These are phyloP conservation scores for Rhizopogon salebrosus DNA, from an alignment of 768 basidiomycete species.

Conservation along the genomic window DNA sequence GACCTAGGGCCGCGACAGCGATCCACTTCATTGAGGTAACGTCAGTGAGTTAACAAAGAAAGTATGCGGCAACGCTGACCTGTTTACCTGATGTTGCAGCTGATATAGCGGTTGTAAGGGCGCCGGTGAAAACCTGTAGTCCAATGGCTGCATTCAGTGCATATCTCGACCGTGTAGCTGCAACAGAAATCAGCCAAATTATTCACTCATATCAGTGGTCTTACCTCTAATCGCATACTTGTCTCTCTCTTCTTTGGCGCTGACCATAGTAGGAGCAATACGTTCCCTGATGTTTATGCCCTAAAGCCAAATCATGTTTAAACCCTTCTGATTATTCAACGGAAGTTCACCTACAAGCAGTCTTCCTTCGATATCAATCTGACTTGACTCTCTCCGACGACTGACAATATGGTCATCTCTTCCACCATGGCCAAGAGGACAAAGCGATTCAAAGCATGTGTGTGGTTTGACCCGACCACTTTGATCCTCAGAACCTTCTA, in stretches of 20 bases:
- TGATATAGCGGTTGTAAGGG: constrained; percentile 20
- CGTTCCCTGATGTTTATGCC: constrained; percentile 33
- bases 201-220: no score
- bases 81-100: constrained; percentile 16
- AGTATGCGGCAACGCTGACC: neutral
- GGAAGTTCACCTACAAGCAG: no score
- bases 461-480: no score
- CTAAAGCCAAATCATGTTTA: no score
- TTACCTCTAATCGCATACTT: constrained; percentile 40
- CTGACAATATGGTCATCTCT: no score
- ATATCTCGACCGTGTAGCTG: constrained; percentile 11
- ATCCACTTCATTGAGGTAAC: constrained; percentile 17
- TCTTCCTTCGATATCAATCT: no score
- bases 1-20: constrained; percentile 24
- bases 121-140: constrained; percentile 21
- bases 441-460: no score
- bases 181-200: no score
- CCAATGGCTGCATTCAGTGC: constrained; percentile 21
- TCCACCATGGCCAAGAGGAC: no score
- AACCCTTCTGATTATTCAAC: no score
- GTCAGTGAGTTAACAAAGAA: neutral
- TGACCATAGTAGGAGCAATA: constrained; percentile 41
- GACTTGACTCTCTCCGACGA: no score
- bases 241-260: constrained; percentile 37
- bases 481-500: no score